A percentile compares a stretch with the other conserved stretches of the same genome.
Conservation (phyloP, 1,139 yeast species). For the Protomyces arabidopsidicola region DNA sequence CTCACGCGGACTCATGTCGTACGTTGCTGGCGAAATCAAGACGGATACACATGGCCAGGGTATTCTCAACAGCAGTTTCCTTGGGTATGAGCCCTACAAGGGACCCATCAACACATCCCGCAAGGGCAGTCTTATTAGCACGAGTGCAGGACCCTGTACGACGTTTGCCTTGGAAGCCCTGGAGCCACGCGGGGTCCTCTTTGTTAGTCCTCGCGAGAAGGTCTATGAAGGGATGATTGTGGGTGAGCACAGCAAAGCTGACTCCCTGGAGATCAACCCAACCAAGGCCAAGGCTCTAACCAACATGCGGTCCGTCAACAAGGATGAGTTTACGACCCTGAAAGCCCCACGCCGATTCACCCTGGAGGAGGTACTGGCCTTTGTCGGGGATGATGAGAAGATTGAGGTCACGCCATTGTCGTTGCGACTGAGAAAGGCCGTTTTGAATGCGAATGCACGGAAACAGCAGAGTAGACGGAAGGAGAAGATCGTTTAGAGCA, state of each 20-base stretch:
- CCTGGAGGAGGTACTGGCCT: constrained; percentile 22
- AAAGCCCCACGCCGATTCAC: constrained; percentile 20
- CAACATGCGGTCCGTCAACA: constrained; percentile 26
- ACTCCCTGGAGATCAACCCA: constrained; percentile 19
- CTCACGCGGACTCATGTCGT: constrained; percentile 25
- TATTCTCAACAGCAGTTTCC: constrained; percentile 12
- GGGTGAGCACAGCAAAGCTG: constrained; percentile 25
- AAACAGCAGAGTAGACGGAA: constrained; percentile 21
- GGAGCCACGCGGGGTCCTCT: constrained; percentile 22
- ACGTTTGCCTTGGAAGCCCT: constrained; percentile 23
- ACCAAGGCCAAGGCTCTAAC: constrained; percentile 24
- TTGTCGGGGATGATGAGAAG: constrained; percentile 22
- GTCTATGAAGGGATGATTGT: constrained; percentile 26
- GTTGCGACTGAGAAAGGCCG: constrained; percentile 21
- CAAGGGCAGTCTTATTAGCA: constrained; percentile 23
- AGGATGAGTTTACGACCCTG: constrained; percentile 21
- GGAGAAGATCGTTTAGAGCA: background rate
- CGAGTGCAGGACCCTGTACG: constrained; percentile 16
- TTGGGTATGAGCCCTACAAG: constrained; percentile 21
- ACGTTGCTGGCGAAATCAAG: constrained; percentile 28
- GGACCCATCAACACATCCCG: constrained; percentile 22
- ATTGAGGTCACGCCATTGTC: constrained; percentile 23
- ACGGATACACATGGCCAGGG: constrained; percentile 26
- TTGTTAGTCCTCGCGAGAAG: constrained; percentile 20
- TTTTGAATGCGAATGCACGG: constrained; percentile 4